These are phyloP conservation scores for Zangia roseola DNA, from an alignment of 768 basidiomycete species.

Conservation along the genomic window DNA sequence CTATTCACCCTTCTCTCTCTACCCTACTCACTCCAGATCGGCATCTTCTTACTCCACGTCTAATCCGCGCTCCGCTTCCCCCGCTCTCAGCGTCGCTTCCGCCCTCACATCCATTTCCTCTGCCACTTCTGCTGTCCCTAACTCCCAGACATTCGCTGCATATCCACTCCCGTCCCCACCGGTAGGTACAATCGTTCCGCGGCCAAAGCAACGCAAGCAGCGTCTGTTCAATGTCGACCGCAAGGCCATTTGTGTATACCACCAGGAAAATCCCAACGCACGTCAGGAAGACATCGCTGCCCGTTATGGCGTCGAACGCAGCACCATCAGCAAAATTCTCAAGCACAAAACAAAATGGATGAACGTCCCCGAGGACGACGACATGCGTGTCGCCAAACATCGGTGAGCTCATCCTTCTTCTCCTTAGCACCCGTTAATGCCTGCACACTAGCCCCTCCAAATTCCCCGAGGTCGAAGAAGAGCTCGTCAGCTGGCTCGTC, in stretches of 20 bases:
- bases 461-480: constrained; percentile 73
- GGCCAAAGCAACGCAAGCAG: constrained; percentile 62
- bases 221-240: constrained; percentile 75
- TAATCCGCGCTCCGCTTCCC: constrained; percentile 57
- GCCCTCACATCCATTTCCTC: constrained; percentile 54
- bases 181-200: constrained; percentile 30
- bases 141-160: constrained; percentile 29
- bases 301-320: constrained; percentile 77
- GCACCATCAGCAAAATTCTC: constrained; percentile 92
- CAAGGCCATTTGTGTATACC: constrained; percentile 70
- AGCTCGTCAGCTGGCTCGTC: constrained; percentile 59
- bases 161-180: constrained; percentile 31
- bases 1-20: constrained; percentile 45
- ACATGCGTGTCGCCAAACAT: constrained; percentile 63
- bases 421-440: constrained; percentile 10
- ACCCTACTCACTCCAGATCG: constrained; percentile 46
- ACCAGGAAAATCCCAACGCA: constrained; percentile 58
- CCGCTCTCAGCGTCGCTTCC: constrained; percentile 58
- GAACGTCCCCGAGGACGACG: constrained; percentile 58
- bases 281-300: constrained; percentile 85
- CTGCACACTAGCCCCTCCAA: constrained; percentile 60
- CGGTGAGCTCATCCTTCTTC: constrained; percentile 42
- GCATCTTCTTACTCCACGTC: constrained; percentile 43
- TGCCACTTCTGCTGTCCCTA: constrained; percentile 29
- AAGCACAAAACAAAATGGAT: constrained; percentile 85